Conservation (phyloP, 164 flowering plant species). For the Kingdonia uniflora region DNA sequence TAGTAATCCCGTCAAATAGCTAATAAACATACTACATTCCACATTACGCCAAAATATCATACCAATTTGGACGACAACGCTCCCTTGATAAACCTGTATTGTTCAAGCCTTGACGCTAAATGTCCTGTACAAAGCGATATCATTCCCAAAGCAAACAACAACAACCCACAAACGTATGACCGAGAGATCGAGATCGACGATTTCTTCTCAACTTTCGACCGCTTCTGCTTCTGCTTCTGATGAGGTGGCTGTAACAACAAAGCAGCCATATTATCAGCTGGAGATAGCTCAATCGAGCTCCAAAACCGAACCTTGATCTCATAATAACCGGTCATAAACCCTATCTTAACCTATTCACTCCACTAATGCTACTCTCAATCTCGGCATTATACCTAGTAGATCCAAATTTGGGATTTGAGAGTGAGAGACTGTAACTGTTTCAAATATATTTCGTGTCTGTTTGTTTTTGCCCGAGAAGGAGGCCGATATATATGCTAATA, state of each 20-base stretch:
- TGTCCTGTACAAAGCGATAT: constrained; percentile 79
- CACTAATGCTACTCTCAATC: too few species aligned
- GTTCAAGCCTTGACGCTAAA: constrained; percentile 69
- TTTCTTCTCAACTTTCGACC: constrained; percentile 29
- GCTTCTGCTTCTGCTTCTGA: constrained; percentile 17
- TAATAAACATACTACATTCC: not conserved
- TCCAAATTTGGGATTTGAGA: too few species aligned
- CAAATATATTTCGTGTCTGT: too few species aligned
- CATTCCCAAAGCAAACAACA: constrained; percentile 72
- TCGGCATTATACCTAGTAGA: too few species aligned
- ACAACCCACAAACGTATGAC: constrained; percentile 51
- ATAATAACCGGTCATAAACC: too few species aligned
- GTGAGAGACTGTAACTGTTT: too few species aligned
- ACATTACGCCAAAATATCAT: not conserved
- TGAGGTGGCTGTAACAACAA: constrained; percentile 12
- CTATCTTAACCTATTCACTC: too few species aligned
- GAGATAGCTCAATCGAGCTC: constrained; percentile 1
- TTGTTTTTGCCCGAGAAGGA: too few species aligned
- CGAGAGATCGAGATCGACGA: constrained; percentile 21
- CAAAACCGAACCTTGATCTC: constrained; percentile 1
- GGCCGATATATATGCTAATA: too few species aligned
- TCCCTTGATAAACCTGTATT: constrained; percentile 55
- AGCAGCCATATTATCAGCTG: constrained; percentile 20
- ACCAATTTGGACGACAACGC: constrained; percentile 16
- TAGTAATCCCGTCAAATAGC: too few species aligned